A percentile compares a stretch with the other conserved stretches of the same genome.
phyloP scores from a whole-genome alignment of 169 alveolate species.

The Sarcocystis neurona region DNA sequence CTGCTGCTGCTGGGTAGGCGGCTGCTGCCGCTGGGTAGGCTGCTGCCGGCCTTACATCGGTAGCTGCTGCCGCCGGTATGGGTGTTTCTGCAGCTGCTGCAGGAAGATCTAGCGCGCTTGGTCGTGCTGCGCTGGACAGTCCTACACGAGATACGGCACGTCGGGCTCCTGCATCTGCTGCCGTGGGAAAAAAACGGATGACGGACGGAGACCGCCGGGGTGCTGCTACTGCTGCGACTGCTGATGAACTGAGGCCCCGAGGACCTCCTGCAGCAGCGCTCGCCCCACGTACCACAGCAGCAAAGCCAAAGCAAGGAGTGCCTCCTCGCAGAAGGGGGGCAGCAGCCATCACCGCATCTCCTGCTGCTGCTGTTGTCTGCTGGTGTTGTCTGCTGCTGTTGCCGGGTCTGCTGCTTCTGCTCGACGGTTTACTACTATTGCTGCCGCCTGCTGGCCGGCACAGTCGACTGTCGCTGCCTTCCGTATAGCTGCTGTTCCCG shows the following conservation, averaged over 20 bases:
- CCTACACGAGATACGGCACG: no score
- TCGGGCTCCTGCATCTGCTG: no score
- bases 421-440: not conserved
- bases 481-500: constrained; percentile 1
- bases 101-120: no score
- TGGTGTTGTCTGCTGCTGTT: constrained; percentile 19
- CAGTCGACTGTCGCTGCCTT: constrained; percentile 29
- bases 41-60: no score
- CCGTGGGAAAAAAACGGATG: no score
- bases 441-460: constrained; percentile 31
- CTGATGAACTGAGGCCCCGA: constrained; percentile 39
- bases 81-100: no score
- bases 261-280: constrained; percentile 2
- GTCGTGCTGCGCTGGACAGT: no score
- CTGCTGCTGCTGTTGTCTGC: constrained; percentile 4
- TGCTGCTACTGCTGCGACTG: no score
- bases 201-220: no score
- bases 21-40: no score
- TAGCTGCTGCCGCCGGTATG: no score
- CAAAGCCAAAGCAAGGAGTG: constrained; percentile 1
- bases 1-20: constrained; percentile 42
- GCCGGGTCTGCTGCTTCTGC: no score
- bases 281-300: constrained; percentile 10
- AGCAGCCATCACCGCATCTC: not conserved
- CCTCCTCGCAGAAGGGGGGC: not conserved